Base-by-base conservation (phyloP, 1,284 basidiomycete species). In the Golubevia pallescens region DNA sequence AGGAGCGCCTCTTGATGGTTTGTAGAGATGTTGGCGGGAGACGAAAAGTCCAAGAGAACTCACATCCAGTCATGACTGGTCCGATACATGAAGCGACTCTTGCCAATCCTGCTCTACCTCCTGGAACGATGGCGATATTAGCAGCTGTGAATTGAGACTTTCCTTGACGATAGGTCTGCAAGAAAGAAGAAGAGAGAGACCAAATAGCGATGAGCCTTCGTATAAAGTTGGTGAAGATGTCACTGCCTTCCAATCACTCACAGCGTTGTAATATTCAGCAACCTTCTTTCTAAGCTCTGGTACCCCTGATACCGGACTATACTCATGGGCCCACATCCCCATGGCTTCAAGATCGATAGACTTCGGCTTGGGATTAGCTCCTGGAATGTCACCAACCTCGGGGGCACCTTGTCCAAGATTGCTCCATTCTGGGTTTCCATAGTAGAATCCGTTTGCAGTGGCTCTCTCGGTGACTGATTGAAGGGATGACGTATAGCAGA, bases 371-470 rank as follows among this genome's bases (percentile, higher is more conserved):
- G 89, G 86, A 0, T 90, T 89, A 1, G 91, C 92, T 59, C 90
- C 89, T 1, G 93, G 93, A 67, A 97, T 91, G 8, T 90, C 90
- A 0, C 94, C 94, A 7, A 75, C 57, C 34, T 38, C 5, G 5
- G 10, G 34, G 34, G n/a, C n/a, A n/a, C n/a, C n/a, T n/a, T n/a
- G n/a, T n/a, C n/a, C n/a, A n/a, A n/a, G 87, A 81, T 94, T 94
- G 2, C 92, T 89, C 93, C 93, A 95, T 70, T 92, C 91, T 19
- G 71, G 67, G 76, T 88, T 87, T 63, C 91, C 90, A 79, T 93
- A 93, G 73, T 88, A 91, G 88, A 93, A 95, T 16, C 93, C 93
- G 84, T 94, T 95, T 13, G 93, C 93, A 88, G 93, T 93, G 28
- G 92, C 92, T 70, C 72, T 38, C 10, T 38, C 34, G 10, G 34